Evolutionary conservation across 257 asterid species (phyloP).

Genomic region (Solanum neorickii): DNA sequence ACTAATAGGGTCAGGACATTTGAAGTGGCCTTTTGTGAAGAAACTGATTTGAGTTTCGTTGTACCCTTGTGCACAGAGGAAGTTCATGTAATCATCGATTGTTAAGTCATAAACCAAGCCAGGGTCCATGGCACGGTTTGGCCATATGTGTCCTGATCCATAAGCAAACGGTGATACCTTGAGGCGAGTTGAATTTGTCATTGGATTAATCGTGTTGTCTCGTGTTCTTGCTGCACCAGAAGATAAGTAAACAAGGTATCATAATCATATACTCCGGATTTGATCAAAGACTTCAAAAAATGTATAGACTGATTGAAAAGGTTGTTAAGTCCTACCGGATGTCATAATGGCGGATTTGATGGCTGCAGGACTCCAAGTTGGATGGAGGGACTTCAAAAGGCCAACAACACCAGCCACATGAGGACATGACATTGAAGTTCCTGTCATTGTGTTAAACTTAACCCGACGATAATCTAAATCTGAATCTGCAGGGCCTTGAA

Average conservation of each 20-base stretch:
- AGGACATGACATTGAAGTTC: slow-evolving; percentile 98
- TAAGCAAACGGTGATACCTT: slow-evolving; percentile 71
- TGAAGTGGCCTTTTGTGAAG: slow-evolving; percentile 20
- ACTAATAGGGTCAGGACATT: slow-evolving; percentile 28
- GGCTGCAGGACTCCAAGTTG: slow-evolving; percentile 94
- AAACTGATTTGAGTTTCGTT: slow-evolving; percentile 21
- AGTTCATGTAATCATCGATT: slow-evolving; percentile 35
- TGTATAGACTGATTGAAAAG: background rate
- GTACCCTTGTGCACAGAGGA: slow-evolving; percentile 63
- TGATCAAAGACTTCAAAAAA: too few relatives aligned
- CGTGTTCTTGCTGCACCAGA: slow-evolving; percentile 48
- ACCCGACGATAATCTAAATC: slow-evolving; percentile 44
- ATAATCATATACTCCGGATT: background rate
- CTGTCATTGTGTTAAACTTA: slow-evolving; percentile 53
- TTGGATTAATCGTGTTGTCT: slow-evolving; percentile 43
- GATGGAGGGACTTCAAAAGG: slow-evolving; percentile 69
- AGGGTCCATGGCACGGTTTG: slow-evolving; percentile 90
- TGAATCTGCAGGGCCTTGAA: slow-evolving; percentile 52
- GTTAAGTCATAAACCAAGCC: slow-evolving; percentile 72
- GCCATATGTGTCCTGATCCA: slow-evolving; percentile 82
- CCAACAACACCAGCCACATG: slow-evolving; percentile 83
- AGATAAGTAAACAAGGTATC: background rate
- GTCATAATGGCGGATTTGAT: slow-evolving; percentile 86
- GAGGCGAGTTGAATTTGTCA: slow-evolving; percentile 34
- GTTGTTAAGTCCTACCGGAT: slow-evolving; percentile 27